Percentiles rank a stretch among this genome's conserved stretches.
These are phyloP conservation scores for Aegilops umbellulata DNA, from an alignment of 176 grass and related monocot genomes.

Conservation along the genomic window DNA sequence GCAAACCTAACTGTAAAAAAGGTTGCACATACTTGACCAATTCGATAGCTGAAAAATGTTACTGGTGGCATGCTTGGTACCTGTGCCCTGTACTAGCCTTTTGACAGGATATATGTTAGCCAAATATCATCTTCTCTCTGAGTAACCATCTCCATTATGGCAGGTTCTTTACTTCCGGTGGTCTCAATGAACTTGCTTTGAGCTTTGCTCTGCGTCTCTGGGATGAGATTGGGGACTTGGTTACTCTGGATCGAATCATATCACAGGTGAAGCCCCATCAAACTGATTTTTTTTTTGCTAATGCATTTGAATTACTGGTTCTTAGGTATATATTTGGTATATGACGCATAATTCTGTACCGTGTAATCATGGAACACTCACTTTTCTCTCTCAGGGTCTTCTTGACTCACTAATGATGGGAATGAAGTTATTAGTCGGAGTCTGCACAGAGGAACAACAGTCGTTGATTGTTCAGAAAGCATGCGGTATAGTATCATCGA, in stretches of 20 bases:
- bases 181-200: constrained; percentile 57
- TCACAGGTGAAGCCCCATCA: constrained; percentile 37
- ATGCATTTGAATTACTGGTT: background rate
- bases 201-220: constrained; percentile 63
- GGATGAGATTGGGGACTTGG: constrained; percentile 53
- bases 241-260: constrained; percentile 44
- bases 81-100: constrained; percentile 13
- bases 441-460: constrained; percentile 70
- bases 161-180: constrained; percentile 57
- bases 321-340: background rate
- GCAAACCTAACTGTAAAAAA: constrained; percentile 23
- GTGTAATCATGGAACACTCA: background rate
- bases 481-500: constrained; percentile 45
- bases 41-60: constrained; percentile 19
- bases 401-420: constrained; percentile 61
- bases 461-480: constrained; percentile 80
- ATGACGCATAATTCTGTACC: constrained; percentile 15
- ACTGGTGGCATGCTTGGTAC: background rate
- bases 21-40: constrained; percentile 13
- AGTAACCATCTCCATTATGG: constrained; percentile 21
- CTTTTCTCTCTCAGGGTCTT: constrained; percentile 60
- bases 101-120: constrained; percentile 9
- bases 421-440: constrained; percentile 78
- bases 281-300: constrained; percentile 9
- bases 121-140: constrained; percentile 7